Evolutionary conservation across 371 early-diverging fungal species (phyloP).

Genomic region (Lichtheimia hyalospora): DNA sequence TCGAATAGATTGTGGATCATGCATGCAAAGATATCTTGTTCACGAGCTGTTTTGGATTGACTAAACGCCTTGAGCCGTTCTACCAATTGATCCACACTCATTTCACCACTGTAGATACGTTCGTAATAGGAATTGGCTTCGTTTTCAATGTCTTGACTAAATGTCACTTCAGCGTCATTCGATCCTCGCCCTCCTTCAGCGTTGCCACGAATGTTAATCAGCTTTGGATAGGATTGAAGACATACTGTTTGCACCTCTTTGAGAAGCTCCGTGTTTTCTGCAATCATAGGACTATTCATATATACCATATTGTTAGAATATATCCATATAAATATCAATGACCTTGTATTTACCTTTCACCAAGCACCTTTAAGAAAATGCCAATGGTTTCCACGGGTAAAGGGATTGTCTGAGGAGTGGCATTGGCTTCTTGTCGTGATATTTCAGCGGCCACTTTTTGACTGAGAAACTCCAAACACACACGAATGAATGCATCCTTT

Average conservation of each 20-base stretch:
- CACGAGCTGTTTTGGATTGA: constrained; percentile 64
- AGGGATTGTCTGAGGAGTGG: constrained; percentile 49
- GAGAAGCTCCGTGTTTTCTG: constrained; percentile 57
- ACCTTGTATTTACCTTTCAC: constrained; percentile 44
- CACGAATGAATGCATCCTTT: constrained; percentile 69
- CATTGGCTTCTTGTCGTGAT: constrained; percentile 31
- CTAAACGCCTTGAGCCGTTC: constrained; percentile 70
- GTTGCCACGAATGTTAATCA: constrained; percentile 40
- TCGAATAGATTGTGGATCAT: constrained; percentile 90
- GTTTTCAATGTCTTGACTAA: constrained; percentile 59
- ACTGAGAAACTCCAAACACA: constrained; percentile 76
- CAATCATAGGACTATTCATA: constrained; percentile 63
- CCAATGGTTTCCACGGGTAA: constrained; percentile 71
- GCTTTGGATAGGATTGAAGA: constrained; percentile 62
- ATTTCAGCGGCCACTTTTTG: constrained; percentile 59
- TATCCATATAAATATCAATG: no score
- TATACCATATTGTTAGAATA: constrained; percentile 2
- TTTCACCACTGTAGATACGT: constrained; percentile 74
- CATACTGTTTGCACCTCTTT: constrained; percentile 64
- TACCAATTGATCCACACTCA: constrained; percentile 74
- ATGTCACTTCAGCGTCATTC: constrained; percentile 33
- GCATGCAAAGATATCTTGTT: constrained; percentile 78
- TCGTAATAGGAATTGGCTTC: constrained; percentile 80
- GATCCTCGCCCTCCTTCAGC: constrained; percentile 24
- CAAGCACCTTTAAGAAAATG: constrained; percentile 69